phyloP scores from a whole-genome alignment of 257 asterid species.

The Leonotis leonurus region DNA sequence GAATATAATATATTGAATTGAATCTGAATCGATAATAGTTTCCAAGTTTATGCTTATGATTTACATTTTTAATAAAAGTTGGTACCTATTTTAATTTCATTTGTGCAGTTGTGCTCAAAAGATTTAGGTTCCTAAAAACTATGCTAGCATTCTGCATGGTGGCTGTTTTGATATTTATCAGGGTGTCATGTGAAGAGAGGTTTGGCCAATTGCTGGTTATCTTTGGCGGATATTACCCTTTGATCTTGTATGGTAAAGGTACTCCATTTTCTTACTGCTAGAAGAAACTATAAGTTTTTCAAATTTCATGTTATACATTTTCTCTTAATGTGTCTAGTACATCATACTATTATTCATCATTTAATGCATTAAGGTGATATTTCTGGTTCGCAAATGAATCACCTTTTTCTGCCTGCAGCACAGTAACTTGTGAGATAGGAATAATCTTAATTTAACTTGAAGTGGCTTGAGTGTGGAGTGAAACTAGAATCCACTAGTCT shows the following conservation, averaged over 20 bases:
- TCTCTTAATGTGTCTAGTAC: not conserved
- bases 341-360: not conserved
- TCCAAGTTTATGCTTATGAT: too few relatives aligned
- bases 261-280: not conserved
- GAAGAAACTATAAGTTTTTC: not conserved
- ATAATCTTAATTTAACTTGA: conserved; percentile 15
- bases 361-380: not conserved
- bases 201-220: not conserved
- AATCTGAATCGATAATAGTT: too few relatives aligned
- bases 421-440: conserved; percentile 8
- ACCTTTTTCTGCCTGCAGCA: conserved; percentile 19
- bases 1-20: too few relatives aligned
- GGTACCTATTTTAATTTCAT: too few relatives aligned
- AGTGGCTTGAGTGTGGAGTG: conserved; percentile 30
- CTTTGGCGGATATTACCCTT: too few relatives aligned
- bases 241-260: not conserved
- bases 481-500: conserved; percentile 28
- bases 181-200: not conserved
- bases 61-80: too few relatives aligned
- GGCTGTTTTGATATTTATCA: not conserved
- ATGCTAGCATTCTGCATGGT: not conserved
- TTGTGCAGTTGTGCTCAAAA: not conserved
- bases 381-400: not conserved
- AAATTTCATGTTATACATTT: not conserved
- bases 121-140: not conserved